Evolutionary conservation across 148 eudicot species (phyloP).

Genomic region (Vaccinium darrowii): DNA sequence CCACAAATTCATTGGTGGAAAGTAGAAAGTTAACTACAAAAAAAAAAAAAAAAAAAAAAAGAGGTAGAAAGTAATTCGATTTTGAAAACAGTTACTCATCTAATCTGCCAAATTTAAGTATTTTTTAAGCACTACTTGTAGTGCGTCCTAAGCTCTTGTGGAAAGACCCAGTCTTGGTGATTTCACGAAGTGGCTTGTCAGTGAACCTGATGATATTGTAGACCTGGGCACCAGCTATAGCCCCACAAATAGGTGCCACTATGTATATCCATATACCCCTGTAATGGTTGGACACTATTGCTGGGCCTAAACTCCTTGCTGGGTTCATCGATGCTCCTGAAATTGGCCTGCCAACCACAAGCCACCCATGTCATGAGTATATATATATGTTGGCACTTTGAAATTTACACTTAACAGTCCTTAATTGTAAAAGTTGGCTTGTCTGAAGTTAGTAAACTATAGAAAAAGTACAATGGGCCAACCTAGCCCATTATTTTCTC

Average conservation of each 20-base stretch:
- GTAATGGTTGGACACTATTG: conserved; percentile 37
- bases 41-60: too few species aligned
- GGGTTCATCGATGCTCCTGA: conserved; percentile 68
- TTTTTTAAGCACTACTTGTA: not conserved
- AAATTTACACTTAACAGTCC: not conserved
- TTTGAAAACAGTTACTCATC: not conserved
- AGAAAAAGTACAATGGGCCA: too few species aligned
- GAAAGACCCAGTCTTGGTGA: conserved; percentile 43
- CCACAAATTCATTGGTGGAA: conserved; percentile 4
- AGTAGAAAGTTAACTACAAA: not conserved
- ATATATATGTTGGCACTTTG: too few species aligned
- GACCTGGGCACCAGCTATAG: conserved; percentile 45
- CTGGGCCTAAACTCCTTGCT: conserved; percentile 56
- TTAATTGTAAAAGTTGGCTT: too few species aligned
- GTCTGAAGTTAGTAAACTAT: too few species aligned
- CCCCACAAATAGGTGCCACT: conserved; percentile 41
- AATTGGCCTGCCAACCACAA: conserved; percentile 30
- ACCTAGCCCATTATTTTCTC: too few species aligned
- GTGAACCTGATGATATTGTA: conserved; percentile 45
- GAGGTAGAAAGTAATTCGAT: not conserved
- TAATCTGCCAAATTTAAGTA: not conserved
- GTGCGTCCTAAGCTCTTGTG: conserved; percentile 25
- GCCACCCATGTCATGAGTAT: not conserved
- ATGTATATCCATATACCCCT: conserved; percentile 48
- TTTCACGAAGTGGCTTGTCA: conserved; percentile 39